These are phyloP conservation scores for Moelleriella libera DNA, from an alignment of 2,329 filamentous ascomycete species.

Conservation along the genomic window DNA sequence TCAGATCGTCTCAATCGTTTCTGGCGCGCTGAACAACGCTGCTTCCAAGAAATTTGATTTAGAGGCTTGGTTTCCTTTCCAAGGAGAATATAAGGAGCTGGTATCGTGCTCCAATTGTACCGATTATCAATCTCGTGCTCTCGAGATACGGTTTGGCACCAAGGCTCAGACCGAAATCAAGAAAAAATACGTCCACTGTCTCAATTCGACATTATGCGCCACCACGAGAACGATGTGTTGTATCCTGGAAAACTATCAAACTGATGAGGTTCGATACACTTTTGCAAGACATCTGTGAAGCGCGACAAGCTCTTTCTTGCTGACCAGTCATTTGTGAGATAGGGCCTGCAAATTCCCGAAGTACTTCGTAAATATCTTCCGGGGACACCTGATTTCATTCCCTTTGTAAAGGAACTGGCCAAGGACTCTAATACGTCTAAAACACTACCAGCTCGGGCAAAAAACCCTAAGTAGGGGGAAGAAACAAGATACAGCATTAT, in stretches of 20 bases:
- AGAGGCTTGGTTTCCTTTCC: slow-evolving; percentile 92
- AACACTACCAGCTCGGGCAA: slow-evolving; percentile 14
- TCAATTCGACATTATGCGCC: slow-evolving; percentile 82
- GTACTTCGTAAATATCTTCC: slow-evolving; percentile 81
- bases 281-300: too few relatives aligned
- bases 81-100: slow-evolving; percentile 96
- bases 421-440: slow-evolving; percentile 40
- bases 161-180: slow-evolving; percentile 71
- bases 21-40: slow-evolving; percentile 74
- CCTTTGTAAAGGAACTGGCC: slow-evolving; percentile 72
- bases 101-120: slow-evolving; percentile 97
- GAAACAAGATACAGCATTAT: not conserved
- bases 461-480: slow-evolving; percentile 12
- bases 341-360: slow-evolving; percentile 70
- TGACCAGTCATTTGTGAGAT: not conserved
- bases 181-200: slow-evolving; percentile 89
- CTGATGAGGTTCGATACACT: slow-evolving; percentile 44
- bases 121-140: slow-evolving; percentile 86
- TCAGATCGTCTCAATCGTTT: slow-evolving; percentile 85
- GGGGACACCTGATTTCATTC: slow-evolving; percentile 77
- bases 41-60: slow-evolving; percentile 85
- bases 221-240: slow-evolving; percentile 90
- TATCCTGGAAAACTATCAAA: slow-evolving; percentile 94
- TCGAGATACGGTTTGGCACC: slow-evolving; percentile 82
- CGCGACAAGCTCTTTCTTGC: not conserved